Evolutionary conservation across 352 stramenopile genomes (phyloP), one percentile per base, ranked within the genome.

Genomic region (Paralagenidium karlingii): DNA sequence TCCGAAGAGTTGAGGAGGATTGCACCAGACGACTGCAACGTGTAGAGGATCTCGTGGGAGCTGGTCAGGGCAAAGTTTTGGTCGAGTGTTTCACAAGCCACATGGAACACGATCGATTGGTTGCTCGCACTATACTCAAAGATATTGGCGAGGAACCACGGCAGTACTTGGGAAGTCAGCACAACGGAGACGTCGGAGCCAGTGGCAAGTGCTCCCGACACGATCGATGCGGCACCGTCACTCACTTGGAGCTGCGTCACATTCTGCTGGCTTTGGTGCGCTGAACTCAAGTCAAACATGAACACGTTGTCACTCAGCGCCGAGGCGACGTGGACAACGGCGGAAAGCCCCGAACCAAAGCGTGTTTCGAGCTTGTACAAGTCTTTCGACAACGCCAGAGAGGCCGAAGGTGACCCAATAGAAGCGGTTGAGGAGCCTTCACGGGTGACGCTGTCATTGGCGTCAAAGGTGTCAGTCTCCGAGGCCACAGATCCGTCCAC

Each of bases 161-260:
- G 70, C 51, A 87, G 59, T 51, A 63, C 70, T 55, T 87, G 74
- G 53, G 70, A 82, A 20, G 74, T 66, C 30, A 80, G 55, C 28
- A 87, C 52, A 22, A 56, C 71, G 1, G 74, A 32, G 5, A 63
- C 63, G 4, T 45, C 61, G 16, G 63, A 54, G 34, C 74, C 68
- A 1, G 68, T 64, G 0, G 67, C 59, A 32, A 84, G 53, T 21
- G 70, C 74, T 10, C 74, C 74, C 20, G 63, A 70, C 20, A 87
- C 54, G 7, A 68, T 62, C 12, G 67, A 49, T 3, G 66, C 70
- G 0, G 74, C 74, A 37, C 74, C 68, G 2, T 48, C 21, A 29
- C 67, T 61, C 48, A 81, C 74, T 52, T 82, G 58, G 13, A 84
- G 63, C 50, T 45, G 69, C 53, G 74, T 66, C 24, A 82, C 49